A percentile compares a stretch with the other conserved stretches of the same genome.
phyloP scores from a whole-genome alignment of 257 asterid species.

The Nicotiana benthamiana region DNA sequence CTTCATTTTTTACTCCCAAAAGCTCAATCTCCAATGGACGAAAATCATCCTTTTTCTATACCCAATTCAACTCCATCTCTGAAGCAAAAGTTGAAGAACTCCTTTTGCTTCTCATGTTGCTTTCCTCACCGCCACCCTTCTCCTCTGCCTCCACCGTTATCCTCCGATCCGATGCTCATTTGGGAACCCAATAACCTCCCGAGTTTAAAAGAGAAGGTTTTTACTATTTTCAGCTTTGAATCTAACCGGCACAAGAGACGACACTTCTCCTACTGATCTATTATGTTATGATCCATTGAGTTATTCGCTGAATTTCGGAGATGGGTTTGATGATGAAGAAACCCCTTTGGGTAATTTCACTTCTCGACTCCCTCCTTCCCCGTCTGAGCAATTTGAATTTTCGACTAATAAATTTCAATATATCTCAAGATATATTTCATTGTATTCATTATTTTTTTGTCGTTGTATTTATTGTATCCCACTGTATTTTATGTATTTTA shows the following conservation, averaged over 20 bases:
- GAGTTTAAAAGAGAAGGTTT: constrained; percentile 45
- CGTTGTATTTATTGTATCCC: too few relatives aligned
- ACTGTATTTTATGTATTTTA: too few relatives aligned
- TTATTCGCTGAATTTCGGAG: constrained; percentile 66
- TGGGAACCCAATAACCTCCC: constrained; percentile 27
- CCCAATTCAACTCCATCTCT: constrained; percentile 22
- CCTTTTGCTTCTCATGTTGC: constrained; percentile 51
- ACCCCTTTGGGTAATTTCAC: constrained; percentile 44
- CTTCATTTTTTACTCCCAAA: not conserved
- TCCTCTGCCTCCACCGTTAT: constrained; percentile 19
- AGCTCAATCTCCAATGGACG: constrained; percentile 20
- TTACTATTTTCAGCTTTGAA: constrained; percentile 26
- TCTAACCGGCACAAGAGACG: constrained; percentile 25
- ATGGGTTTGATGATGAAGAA: constrained; percentile 33
- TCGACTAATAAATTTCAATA: too few relatives aligned
- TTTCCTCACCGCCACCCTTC: constrained; percentile 37
- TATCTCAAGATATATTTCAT: too few relatives aligned
- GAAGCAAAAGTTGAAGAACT: constrained; percentile 32
- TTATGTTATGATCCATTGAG: constrained; percentile 72
- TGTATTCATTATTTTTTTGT: too few relatives aligned
- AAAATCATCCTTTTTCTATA: constrained; percentile 3
- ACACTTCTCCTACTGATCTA: constrained; percentile 33
- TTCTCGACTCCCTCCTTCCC: constrained; percentile 51
- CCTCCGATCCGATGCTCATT: constrained; percentile 39
- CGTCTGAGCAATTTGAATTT: too few relatives aligned